Evolutionary conservation across 805 yeast species (phyloP), one percentile per base, ranked within the genome.

Genomic region (Barnettozyma sucrosica): DNA sequence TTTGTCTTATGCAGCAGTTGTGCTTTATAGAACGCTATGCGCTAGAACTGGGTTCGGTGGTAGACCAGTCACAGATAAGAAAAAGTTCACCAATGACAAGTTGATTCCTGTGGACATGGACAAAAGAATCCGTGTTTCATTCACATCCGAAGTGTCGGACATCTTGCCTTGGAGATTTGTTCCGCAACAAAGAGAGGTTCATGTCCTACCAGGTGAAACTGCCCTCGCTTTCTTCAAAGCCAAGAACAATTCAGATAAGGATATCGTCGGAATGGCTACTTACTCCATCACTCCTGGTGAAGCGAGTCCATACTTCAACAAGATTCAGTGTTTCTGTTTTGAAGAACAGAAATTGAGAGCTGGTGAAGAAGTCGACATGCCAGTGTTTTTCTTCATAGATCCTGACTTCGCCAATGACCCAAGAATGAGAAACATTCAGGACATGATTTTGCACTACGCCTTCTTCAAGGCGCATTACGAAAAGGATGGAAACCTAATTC

Each of bases 301-400:
- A 58, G 96, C 93, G 7, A 96, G 98, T 0, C 96, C 89, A 5
- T 93, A 92, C 67, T 93, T 93, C 71, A 89, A 89, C 70, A 93
- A 93, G 67, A 93, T 93, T 60, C 99, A 93, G 66, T 93, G 99
- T 66, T 93, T 93, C 69, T 93, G 99, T 63, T 93, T 93, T 62
- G 99, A 93, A 70, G 99, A 93, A 65, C 99, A 93, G 66, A 79
- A 87, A 66, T 72, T 93, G 54, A 76, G 81, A 47, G 96, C 97
- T 3, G 97, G 97, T 8, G 99, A 93, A 67, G 97, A 93, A 63
- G 95, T 93, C 16, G 99, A 93, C 63, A 93, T 93, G 99, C 99
- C 99, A 0, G 88, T 93, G 8, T 93, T 93, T 69, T 93, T 90
- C 76, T 90, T 90, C 66, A 87, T 90, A 40, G 98, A 90, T 63